Conservation (phyloP, 2,329 filamentous ascomycete genomes). For the Chaetomium sp. region DNA sequence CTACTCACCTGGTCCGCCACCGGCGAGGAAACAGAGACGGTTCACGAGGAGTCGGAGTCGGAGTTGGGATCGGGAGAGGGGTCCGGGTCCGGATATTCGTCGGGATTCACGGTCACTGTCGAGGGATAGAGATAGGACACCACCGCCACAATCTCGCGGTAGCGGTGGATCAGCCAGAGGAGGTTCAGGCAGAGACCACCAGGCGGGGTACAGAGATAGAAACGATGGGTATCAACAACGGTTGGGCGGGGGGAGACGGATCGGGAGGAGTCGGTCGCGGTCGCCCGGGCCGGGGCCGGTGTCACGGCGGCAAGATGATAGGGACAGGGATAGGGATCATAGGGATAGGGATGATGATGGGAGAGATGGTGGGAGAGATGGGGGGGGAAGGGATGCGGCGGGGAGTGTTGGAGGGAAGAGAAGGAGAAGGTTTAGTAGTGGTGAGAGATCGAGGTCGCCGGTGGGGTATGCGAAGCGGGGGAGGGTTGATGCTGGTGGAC, state of each 20-base stretch:
- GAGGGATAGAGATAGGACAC: too few species aligned
- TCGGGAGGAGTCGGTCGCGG: not conserved
- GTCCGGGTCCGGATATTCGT: not conserved
- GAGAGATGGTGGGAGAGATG: not conserved
- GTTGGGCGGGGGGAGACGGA: too few species aligned
- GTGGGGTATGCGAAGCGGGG: conserved; percentile 21
- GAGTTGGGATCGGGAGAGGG: not conserved
- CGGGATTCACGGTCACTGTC: not conserved
- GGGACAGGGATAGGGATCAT: not conserved
- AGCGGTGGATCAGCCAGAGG: too few species aligned
- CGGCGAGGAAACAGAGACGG: conserved; percentile 13
- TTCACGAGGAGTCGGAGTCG: conserved; percentile 1
- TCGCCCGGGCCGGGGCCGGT: not conserved
- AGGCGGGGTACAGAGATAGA: too few species aligned
- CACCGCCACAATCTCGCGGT: too few species aligned
- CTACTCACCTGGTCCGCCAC: conserved; percentile 19
- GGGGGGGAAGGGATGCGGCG: conserved; percentile 1
- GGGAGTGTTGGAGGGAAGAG: conserved; percentile 12
- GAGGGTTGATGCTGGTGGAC: conserved; percentile 15
- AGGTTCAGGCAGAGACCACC: too few species aligned
- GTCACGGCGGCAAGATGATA: too few species aligned
- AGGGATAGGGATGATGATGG: not conserved
- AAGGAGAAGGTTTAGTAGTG: conserved; percentile 18
- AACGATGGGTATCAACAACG: too few species aligned
- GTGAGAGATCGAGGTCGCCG: conserved; percentile 21